Base-by-base conservation (phyloP, 163 green algal genomes). In the Chlorella variabilis region DNA sequence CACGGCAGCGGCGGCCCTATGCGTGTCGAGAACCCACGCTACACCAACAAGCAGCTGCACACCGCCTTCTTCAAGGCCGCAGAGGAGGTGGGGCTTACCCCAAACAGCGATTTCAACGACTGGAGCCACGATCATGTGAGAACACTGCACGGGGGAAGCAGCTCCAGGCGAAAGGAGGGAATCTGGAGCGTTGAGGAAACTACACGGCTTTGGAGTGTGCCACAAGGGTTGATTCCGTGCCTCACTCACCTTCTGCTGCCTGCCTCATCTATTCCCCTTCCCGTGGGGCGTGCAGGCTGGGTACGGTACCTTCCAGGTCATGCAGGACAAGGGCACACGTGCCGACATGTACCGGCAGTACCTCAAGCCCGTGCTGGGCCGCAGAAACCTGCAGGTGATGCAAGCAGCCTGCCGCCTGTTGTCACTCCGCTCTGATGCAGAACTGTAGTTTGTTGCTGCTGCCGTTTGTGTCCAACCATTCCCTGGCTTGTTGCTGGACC, bases 71-170 rank as follows among this genome's bases (percentile, higher is more conserved):
- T 97, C 76, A 58, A 85, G n/a, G 91, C 93, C 0, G 90, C 90
- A 1, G 34, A 83, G 45, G 83, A 92, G 61, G 70, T 85, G 31
- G 95, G 95, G 33, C 34, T 96, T 27, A 31, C 75, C 3, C 29
- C 56, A 2, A 97, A 97, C 87, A 15, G 67, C 23, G 94, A 98
- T 87, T 98, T 98, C 87, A 98, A 98, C 84, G 85, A 96, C 86
- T 98, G 94, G 94, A 48, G 41, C 29, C 51, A 65, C 9, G 48
- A 67, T 25, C 87, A 90, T 80, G 85, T 87, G 76, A 20, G 56
- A 13, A 0, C 21, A n/a, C n/a, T n/a, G 11, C 27, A n/a, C n/a
- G n/a, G n/a, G n/a, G n/a, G n/a, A n/a, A n/a, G n/a, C n/a, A n/a
- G n/a, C n/a, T n/a, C n/a, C n/a, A n/a, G n/a, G n/a, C n/a, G n/a